Evolutionary conservation across 495 filamentous ascomycete genomes (phyloP), one percentile per base, ranked within the genome.

Genomic region (Aspergillus incahuasiensis): DNA sequence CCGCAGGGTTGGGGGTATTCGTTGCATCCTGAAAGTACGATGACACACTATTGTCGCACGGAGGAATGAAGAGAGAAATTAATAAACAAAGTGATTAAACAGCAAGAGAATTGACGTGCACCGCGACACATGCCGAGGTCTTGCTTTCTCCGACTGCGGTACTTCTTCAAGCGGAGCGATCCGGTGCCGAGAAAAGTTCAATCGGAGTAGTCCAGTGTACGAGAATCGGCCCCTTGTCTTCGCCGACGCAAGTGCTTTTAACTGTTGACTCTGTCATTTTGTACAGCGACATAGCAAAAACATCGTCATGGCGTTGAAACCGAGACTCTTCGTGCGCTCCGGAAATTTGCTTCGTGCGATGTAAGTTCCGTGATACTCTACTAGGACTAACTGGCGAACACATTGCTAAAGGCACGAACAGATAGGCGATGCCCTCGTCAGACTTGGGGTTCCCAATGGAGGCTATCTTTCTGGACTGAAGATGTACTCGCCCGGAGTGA

Each of bases 401-500:
- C 22, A 45, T 13, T 13, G 32, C n/a, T 43, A 39, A 28, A 34
- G 32, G 7, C n/a, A 56, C 24, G 43, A 38, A 4, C 13, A 65
- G 63, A 57, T 65, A 32, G 63, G 63, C 19, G 65, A 68, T 52
- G 65, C 65, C n/a, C 62, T 68, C 44, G 59, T 63, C 59, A 82
- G 80, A 57, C 63, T 83, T 20, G 72, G 72, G n/a, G 65, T 73
- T 52, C 72, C 64, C 48, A 68, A 81, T 61, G 80, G 81, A 48
- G 80, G 82, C 7, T 86, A 83, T 55, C 72, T 84, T 0, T 76
- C 78, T 4, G 77, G 79, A 18, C 62, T 85, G 51, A 80, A 72
- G 41, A 76, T 84, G 75, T 85, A 77, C 72, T 83, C 79, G 24
- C 81, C 81, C 1, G 64, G 68, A 20, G 68, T 74, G 25, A 76